These are phyloP conservation scores for Cladorrhinum sp. DNA, from an alignment of 2,329 filamentous ascomycete species.

Conservation along the genomic window DNA sequence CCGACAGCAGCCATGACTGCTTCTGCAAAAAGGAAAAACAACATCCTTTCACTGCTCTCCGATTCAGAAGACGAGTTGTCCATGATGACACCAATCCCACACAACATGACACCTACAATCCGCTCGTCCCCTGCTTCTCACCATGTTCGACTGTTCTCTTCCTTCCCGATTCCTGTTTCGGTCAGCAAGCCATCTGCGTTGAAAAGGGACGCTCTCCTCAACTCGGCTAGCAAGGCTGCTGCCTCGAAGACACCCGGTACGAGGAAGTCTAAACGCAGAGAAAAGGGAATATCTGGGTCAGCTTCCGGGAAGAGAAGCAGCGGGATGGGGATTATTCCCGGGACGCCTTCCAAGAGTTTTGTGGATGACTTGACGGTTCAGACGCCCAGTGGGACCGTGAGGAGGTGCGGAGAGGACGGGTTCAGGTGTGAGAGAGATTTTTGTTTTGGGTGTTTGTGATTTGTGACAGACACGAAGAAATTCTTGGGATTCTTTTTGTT, in stretches of 20 bases:
- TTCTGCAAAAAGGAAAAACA: background rate
- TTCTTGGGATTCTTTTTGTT: too few species aligned
- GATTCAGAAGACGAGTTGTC: background rate
- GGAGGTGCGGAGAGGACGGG: conserved; percentile 52
- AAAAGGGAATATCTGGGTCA: background rate
- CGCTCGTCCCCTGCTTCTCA: background rate
- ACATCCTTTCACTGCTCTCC: background rate
- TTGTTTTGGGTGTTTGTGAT: conserved; percentile 54
- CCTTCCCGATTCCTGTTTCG: conserved; percentile 1
- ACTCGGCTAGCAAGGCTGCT: background rate
- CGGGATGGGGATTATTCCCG: background rate
- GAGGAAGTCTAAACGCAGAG: background rate
- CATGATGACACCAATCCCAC: conserved; percentile 2
- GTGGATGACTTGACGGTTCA: conserved; percentile 27
- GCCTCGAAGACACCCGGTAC: background rate
- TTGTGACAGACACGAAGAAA: too few species aligned
- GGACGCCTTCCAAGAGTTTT: background rate
- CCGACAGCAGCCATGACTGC: background rate
- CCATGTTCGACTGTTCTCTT: background rate
- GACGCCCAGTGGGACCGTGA: conserved; percentile 48
- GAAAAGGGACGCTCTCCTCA: background rate
- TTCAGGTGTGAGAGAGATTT: conserved; percentile 55
- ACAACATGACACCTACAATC: background rate
- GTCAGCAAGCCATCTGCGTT: background rate
- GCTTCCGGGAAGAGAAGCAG: background rate